A percentile compares a stretch with the other conserved stretches of the same genome.
Evolutionary conservation across 768 basidiomycete species (phyloP).

Genomic region (Tulasnella sp.): DNA sequence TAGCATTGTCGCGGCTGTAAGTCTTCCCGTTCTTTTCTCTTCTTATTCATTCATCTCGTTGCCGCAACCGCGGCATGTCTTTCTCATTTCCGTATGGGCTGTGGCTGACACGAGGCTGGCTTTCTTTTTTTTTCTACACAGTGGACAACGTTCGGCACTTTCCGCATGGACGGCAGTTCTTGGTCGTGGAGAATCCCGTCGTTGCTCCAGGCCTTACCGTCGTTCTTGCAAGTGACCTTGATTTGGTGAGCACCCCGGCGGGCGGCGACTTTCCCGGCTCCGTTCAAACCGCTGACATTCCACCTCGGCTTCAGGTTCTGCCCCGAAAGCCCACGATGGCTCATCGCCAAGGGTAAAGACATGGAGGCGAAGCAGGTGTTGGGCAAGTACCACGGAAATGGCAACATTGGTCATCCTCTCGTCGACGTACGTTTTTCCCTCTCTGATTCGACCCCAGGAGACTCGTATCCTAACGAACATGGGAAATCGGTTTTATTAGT

Average conservation of each 20-base stretch:
- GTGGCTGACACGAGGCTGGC: background rate
- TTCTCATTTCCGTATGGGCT: background rate
- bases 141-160: slow-evolving; percentile 49
- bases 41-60: background rate
- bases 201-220: slow-evolving; percentile 56
- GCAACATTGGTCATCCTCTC: slow-evolving; percentile 56
- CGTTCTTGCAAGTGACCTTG: slow-evolving; percentile 51
- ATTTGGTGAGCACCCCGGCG: slow-evolving; percentile 42
- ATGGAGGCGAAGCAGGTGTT: slow-evolving; percentile 59
- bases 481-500: background rate
- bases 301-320: slow-evolving; percentile 43
- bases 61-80: background rate
- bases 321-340: slow-evolving; percentile 67
- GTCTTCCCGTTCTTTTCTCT: background rate
- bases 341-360: slow-evolving; percentile 51
- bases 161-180: slow-evolving; percentile 35
- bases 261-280: too few species aligned
- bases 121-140: background rate
- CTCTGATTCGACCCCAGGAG: too few species aligned
- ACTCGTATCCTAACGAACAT: background rate
- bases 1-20: slow-evolving; percentile 45
- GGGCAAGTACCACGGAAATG: slow-evolving; percentile 65
- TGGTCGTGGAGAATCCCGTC: slow-evolving; percentile 50
- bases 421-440: slow-evolving; percentile 43
- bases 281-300: too few species aligned